phyloP scores from a whole-genome alignment of 305 asterid species.

The Ilex paraguariensis region DNA sequence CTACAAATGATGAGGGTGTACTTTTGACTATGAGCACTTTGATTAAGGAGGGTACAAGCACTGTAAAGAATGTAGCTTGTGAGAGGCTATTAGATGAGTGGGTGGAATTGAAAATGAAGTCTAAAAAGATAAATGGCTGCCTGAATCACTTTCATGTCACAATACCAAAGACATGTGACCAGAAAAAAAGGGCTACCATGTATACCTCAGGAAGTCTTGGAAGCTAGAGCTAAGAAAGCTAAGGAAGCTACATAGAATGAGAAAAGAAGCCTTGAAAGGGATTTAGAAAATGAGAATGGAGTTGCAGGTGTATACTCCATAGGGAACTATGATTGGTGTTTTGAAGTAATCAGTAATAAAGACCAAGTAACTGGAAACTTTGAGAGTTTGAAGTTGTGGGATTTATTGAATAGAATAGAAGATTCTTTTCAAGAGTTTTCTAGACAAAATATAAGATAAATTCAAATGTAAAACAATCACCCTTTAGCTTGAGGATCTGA shows the following conservation, averaged over 20 bases:
- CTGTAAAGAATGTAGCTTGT: slow-evolving; percentile 89
- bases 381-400: no score
- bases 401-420: no score
- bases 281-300: slow-evolving; percentile 87
- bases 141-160: slow-evolving; percentile 92
- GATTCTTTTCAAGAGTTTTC: no score
- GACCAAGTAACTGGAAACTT: no score
- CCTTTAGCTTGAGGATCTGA: no score
- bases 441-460: no score
- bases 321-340: no score
- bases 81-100: slow-evolving; percentile 83
- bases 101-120: slow-evolving; percentile 89
- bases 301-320: slow-evolving; percentile 97
- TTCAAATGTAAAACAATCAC: no score
- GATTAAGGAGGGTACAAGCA: slow-evolving; percentile 78
- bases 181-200: slow-evolving; percentile 70
- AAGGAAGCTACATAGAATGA: slow-evolving; percentile 54
- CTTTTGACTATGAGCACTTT: slow-evolving; percentile 88
- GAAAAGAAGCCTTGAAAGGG: slow-evolving; percentile 74
- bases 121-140: slow-evolving; percentile 72
- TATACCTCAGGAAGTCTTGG: slow-evolving; percentile 80
- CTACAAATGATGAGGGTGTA: slow-evolving; percentile 54
- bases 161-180: slow-evolving; percentile 82
- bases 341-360: no score
- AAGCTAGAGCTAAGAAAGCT: slow-evolving; percentile 62